These are phyloP conservation scores for Lolium rigidum DNA, from an alignment of 176 grass and related monocot species.

Conservation along the genomic window DNA sequence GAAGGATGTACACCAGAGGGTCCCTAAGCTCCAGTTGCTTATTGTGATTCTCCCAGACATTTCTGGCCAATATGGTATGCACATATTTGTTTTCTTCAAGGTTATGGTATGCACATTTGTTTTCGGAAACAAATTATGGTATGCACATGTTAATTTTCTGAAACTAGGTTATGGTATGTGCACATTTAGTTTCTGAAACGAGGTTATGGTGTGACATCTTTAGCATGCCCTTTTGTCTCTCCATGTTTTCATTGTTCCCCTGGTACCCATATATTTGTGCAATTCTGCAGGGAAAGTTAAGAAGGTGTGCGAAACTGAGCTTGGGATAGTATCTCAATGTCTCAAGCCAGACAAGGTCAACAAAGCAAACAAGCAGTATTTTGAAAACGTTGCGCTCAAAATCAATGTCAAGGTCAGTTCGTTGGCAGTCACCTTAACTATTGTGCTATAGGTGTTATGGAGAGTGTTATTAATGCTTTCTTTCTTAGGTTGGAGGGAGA, in stretches of 20 bases:
- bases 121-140: neutral
- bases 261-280: slow-evolving; percentile 8
- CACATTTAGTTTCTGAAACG: neutral
- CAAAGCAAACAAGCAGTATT: slow-evolving; percentile 58
- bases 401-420: slow-evolving; percentile 84
- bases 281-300: slow-evolving; percentile 71
- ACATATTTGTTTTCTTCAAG: neutral
- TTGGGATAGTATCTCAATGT: slow-evolving; percentile 85
- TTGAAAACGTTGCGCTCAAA: slow-evolving; percentile 81
- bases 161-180: slow-evolving; percentile 49
- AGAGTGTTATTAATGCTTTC: neutral
- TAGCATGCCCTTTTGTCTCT: neutral
- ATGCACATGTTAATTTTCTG: neutral
- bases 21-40: slow-evolving; percentile 54
- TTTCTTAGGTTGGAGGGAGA: slow-evolving; percentile 65
- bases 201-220: neutral
- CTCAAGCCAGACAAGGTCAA: slow-evolving; percentile 41
- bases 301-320: slow-evolving; percentile 76
- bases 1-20: slow-evolving; percentile 42
- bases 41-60: slow-evolving; percentile 70
- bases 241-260: neutral
- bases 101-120: slow-evolving; percentile 52
- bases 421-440: neutral
- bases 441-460: neutral
- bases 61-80: slow-evolving; percentile 58